These are phyloP conservation scores for Podila minutissima DNA, from an alignment of 192 early-diverging fungal species.

Conservation along the genomic window DNA sequence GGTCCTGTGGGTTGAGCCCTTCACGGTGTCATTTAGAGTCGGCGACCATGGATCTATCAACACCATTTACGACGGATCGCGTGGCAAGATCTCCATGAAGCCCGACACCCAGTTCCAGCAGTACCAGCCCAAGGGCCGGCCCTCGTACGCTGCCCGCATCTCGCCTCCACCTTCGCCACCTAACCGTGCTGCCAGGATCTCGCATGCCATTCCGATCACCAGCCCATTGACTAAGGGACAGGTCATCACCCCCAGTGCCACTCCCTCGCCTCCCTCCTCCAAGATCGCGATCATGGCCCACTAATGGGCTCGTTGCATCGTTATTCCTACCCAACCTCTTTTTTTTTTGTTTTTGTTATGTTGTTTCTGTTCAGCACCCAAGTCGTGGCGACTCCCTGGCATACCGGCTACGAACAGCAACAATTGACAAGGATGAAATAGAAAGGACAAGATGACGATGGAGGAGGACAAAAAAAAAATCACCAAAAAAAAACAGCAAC, in stretches of 20 bases:
- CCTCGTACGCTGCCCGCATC: constrained; percentile 39
- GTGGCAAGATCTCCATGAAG: constrained; percentile 53
- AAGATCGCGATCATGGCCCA: constrained; percentile 18
- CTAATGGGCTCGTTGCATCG: not conserved
- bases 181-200: constrained; percentile 18
- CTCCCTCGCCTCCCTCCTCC: constrained; percentile 20
- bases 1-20: constrained; percentile 79
- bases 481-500: too few species aligned
- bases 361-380: not conserved
- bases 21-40: constrained; percentile 74
- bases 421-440: not conserved
- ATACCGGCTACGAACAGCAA: not conserved
- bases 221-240: constrained; percentile 34
- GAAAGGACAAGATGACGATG: not conserved
- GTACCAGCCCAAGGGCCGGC: constrained; percentile 17
- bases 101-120: constrained; percentile 15
- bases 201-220: constrained; percentile 33
- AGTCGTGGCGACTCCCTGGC: not conserved
- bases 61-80: constrained; percentile 68
- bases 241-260: constrained; percentile 36
- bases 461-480: too few species aligned
- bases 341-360: constrained; percentile 2
- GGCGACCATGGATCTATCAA: constrained; percentile 77
- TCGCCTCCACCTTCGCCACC: constrained; percentile 38
- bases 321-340: not conserved